These are phyloP conservation scores for Hypericum perforatum DNA, from an alignment of 345 rosid genomes.

Conservation along the genomic window DNA sequence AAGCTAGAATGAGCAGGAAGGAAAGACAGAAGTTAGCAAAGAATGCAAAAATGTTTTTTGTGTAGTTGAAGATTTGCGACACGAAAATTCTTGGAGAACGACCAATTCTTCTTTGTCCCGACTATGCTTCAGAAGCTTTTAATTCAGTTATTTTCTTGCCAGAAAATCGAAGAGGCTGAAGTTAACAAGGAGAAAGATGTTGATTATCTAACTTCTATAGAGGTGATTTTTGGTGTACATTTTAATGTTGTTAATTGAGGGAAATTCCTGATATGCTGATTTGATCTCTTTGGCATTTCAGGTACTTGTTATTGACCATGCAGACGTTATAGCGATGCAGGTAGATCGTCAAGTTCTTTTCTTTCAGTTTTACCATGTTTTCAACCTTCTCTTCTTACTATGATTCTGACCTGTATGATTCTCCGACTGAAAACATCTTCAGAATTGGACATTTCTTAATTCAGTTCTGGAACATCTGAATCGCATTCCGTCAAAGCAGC, in stretches of 20 bases:
- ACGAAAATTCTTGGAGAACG: too few species aligned
- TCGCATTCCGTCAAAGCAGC: conserved; percentile 61
- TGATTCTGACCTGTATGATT: conserved; percentile 2
- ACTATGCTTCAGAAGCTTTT: not conserved
- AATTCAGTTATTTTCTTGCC: conserved; percentile 15
- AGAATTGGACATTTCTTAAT: conserved; percentile 74
- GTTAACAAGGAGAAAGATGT: conserved; percentile 57
- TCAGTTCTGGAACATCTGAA: conserved; percentile 60
- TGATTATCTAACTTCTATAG: conserved; percentile 88
- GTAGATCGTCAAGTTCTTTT: conserved; percentile 29
- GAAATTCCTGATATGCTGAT: not conserved
- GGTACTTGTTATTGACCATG: conserved; percentile 89
- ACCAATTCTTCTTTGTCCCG: too few species aligned
- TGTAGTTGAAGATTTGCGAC: too few species aligned
- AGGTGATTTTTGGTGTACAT: conserved; percentile 37
- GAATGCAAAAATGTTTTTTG: too few species aligned
- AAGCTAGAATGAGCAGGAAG: too few species aligned
- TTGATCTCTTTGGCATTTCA: conserved; percentile 18
- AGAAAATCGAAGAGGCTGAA: conserved; percentile 66
- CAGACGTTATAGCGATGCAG: conserved; percentile 91
- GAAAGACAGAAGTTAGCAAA: too few species aligned
- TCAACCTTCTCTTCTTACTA: conserved; percentile 1
- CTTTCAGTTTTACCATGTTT: conserved; percentile 7
- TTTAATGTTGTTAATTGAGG: not conserved
- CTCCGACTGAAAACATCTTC: conserved; percentile 15